Conservation (phyloP, 768 basidiomycete species). For the Termitomyces sp. region DNA sequence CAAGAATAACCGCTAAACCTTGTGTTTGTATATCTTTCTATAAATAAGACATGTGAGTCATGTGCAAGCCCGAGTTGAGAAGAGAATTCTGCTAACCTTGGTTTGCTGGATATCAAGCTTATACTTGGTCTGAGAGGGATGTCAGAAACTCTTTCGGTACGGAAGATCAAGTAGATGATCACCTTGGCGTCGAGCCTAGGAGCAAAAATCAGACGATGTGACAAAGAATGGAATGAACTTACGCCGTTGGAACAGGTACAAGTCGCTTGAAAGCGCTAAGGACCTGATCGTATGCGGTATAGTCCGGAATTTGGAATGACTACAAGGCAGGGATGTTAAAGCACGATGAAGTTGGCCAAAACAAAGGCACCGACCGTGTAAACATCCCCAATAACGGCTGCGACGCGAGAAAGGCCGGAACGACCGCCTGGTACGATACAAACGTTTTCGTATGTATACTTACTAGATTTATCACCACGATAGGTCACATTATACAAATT, state of each 20-base stretch:
- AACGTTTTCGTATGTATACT: slow-evolving; percentile 91
- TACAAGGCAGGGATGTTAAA: slow-evolving; percentile 20
- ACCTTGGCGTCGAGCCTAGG: slow-evolving; percentile 29
- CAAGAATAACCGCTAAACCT: slow-evolving; percentile 79
- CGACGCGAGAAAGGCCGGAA: slow-evolving; percentile 83
- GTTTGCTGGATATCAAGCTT: slow-evolving; percentile 75
- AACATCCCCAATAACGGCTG: slow-evolving; percentile 88
- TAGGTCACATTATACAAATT: slow-evolving; percentile 86
- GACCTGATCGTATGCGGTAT: slow-evolving; percentile 85
- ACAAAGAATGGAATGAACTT: slow-evolving; percentile 20
- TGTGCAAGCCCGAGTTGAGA: neutral
- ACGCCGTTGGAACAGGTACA: slow-evolving; percentile 88
- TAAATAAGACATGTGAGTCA: slow-evolving; percentile 18
- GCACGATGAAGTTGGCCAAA: neutral
- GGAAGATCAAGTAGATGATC: neutral
- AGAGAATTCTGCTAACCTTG: slow-evolving; percentile 33
- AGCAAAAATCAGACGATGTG: slow-evolving; percentile 18
- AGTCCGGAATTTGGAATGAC: slow-evolving; percentile 90
- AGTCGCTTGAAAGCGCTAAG: slow-evolving; percentile 83
- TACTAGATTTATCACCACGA: slow-evolving; percentile 69
- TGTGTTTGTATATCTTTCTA: slow-evolving; percentile 79
- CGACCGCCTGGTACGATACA: slow-evolving; percentile 95
- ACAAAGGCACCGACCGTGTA: slow-evolving; percentile 52
- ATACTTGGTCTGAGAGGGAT: slow-evolving; percentile 51
- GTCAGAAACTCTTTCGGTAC: neutral